Evolutionary conservation across 345 rosid genomes (phyloP), one percentile per base, ranked within the genome.

Genomic region (Cardamine occulta): DNA sequence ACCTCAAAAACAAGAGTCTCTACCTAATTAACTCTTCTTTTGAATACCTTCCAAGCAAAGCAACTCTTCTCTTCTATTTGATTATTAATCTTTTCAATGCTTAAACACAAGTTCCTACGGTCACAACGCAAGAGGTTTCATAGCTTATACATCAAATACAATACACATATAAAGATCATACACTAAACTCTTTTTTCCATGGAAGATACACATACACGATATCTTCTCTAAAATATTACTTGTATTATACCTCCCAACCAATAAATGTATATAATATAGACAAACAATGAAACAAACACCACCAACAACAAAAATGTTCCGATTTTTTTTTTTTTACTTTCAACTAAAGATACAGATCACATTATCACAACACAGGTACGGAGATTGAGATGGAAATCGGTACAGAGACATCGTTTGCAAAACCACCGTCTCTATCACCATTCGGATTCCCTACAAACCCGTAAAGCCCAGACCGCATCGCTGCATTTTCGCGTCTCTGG

Each of bases 401-500:
- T 56, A 90, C 88, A 0, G 97, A 87, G 58, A 90, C 97, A 51
- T 95, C 97, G 9, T 71, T 76, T 1, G 84, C 59, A 42, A 51
- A 78, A 17, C 44, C 34, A 6, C 73, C 64, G 6, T 72, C 77
- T 66, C 81, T 72, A 24, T 78, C 66, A 19, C 34, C 69, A 2
- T 78, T 72, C 3, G 94, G 77, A 74, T 88, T 87, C 63, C 90
- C 88, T 1, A 86, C 87, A 28, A 83, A 85, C 72, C 88, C 89
- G 63, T 86, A 91, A 40, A 88, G 90, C 3, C 90, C 89, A 1
- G 81, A 82, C 77, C 85, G 84, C 72, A 86, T 59, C 2, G 88
- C 47, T 1, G 86, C 81, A 42, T 86, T 82, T 80, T 88, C 97
- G 6, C 90, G 74, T 74, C 96, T 89, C 72, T 91, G 97, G 45